Evolutionary conservation across 2,329 filamentous ascomycete species (phyloP), one percentile per base, ranked within the genome.

Genomic region (Exophiala spinifera): DNA sequence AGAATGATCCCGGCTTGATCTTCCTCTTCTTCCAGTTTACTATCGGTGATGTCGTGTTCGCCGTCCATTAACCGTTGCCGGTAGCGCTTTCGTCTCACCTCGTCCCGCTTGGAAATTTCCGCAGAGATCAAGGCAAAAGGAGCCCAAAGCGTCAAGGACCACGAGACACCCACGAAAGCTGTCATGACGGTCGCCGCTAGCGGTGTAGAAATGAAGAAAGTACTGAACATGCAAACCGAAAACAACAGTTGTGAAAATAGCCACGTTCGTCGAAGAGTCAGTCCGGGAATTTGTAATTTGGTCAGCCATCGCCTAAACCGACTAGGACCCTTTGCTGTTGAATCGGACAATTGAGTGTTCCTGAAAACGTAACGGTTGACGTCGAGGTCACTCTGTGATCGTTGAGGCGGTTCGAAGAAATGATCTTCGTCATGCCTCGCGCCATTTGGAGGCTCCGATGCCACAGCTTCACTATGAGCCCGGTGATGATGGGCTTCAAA

Each of bases 91-190:
- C 77, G 74, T 19, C 83, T 78, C 48, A 79, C 76, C 45, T 85
- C 80, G 67, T 96, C 89, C 4, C 90, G 85, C 56, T 86, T 88
- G 57, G 87, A 88, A 59, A 97, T 91, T 70, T 97, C 92, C 4
- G 89, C 89, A 43, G 89, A 91, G 68, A 97, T 96, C 64, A 97
- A 88, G 36, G 92, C 91, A 75, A 92, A 97, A 0, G 92, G 92
- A 0, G 91, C 92, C 92, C 92, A 97, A 21, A 95, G 82, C 1
- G 91, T 91, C 65, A 96, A 76, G 19, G 91, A 91, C 92, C 92
- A 97, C 1, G 89, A 91, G 55, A 97, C 84, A 31, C 92, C 92
- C 45, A 95, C 85, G 20, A 94, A 74, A 1, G 85, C 89, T 52
- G 96, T 86, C 31, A 96, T 79, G 1, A 83, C 78, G 0, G 88